phyloP scores from a whole-genome alignment of 2,329 filamentous ascomycete species.

The Pleoardoris graminearum region DNA sequence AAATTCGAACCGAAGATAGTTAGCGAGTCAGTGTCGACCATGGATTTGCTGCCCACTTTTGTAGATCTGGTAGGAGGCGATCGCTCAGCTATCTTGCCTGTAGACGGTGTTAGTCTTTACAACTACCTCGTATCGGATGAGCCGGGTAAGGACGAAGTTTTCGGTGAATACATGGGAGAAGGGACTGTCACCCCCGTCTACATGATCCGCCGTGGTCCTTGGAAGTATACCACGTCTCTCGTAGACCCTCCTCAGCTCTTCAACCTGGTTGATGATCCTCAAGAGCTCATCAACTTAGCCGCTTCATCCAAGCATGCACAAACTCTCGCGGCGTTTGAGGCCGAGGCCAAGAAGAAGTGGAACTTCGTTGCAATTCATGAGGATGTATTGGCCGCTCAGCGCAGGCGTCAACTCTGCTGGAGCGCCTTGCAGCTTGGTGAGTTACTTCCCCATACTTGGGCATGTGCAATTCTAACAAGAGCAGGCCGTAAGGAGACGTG shows the following conservation, averaged over 20 bases:
- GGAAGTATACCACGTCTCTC: constrained; percentile 89
- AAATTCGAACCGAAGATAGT: constrained; percentile 76
- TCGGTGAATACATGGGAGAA: constrained; percentile 93
- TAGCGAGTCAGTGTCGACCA: constrained; percentile 81
- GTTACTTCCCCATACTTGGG: neutral
- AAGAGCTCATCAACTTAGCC: constrained; percentile 74
- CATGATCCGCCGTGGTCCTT: constrained; percentile 88
- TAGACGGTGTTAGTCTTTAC: constrained; percentile 77
- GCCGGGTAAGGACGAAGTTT: constrained; percentile 79
- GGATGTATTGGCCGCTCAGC: constrained; percentile 75
- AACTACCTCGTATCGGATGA: constrained; percentile 46
- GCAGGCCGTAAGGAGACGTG: constrained; percentile 62
- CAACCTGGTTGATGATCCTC: constrained; percentile 74
- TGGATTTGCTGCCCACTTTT: constrained; percentile 87
- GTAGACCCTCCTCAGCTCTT: constrained; percentile 83
- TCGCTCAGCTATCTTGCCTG: constrained; percentile 70
- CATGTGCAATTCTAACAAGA: constrained; percentile 10
- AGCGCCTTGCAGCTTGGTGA: constrained; percentile 74
- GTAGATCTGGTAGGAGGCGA: constrained; percentile 78
- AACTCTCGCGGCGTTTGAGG: constrained; percentile 64
- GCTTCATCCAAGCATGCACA: constrained; percentile 47
- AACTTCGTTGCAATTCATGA: constrained; percentile 76
- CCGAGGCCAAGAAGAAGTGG: constrained; percentile 77
- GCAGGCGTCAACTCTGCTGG: constrained; percentile 78
- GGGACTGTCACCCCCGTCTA: constrained; percentile 86